Base-by-base conservation (phyloP, 208 protist species). In the Leptomonas pyrrhocoris region DNA sequence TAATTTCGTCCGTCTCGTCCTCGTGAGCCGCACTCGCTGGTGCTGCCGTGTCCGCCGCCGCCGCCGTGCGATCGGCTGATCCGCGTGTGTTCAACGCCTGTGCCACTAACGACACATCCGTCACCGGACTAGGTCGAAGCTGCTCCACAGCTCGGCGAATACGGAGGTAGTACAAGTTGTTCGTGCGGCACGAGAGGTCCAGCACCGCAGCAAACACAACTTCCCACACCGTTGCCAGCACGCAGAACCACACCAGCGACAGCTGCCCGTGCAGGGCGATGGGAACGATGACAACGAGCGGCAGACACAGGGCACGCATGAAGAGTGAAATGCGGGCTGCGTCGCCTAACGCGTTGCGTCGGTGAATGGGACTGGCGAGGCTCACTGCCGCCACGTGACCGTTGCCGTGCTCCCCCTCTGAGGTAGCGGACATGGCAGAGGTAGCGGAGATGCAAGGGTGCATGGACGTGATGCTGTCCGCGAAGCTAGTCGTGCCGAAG, bases 71-170 rank as follows among this genome's bases (percentile, higher is more conserved):
- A 12, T 53, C 38, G 45, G 31, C 21, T 11, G n/a, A 31, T 2
- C 25, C 56, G 13, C 49, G 40, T 18, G 7, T 25, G 28, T 27
- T 40, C 16, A 27, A 27, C 6, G 45, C n/a, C 9, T 43, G 25
- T 45, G 51, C 16, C 16, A 13, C 54, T 9, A 9, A 38, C 34
- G 36, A 58, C 31, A 27, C 9, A 1, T 0, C 4, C 1, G n/a
- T 15, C 4, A 2, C 9, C 28, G 3, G 31, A 21, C 2, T 0
- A 40, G 57, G 8, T 18, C 36, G 51, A 43, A 74, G 68, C 28
- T 69, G 56, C 62, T 71, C 64, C 11, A 71, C 49, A 3, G 36
- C 67, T 5, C 46, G 25, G 15, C 60, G 68, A 38, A 70, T 2
- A 46, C 50, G 25, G 21, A 36, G 55, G n/a, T 49, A 8, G 25